phyloP scores from a whole-genome alignment of 306 rosid species.

The Astragalus glycyphyllos region DNA sequence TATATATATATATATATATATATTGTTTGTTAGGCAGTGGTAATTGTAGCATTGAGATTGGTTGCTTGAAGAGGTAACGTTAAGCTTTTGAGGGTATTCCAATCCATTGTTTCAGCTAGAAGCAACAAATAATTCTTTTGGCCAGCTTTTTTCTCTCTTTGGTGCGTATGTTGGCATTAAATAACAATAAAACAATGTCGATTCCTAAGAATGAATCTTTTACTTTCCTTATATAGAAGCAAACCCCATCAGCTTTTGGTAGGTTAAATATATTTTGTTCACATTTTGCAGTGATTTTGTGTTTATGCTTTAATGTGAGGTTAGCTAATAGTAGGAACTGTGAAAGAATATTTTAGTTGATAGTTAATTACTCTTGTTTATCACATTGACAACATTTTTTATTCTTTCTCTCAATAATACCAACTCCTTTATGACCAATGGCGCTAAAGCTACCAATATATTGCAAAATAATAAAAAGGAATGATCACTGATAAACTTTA shows the following conservation, averaged over 20 bases:
- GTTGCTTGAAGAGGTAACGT: conserved; percentile 74
- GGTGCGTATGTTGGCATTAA: conserved; percentile 38
- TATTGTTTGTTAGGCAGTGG: conserved; percentile 39
- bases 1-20: too few relatives aligned
- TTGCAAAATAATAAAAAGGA: neutral
- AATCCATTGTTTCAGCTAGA: conserved; percentile 86
- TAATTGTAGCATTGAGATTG: conserved; percentile 55
- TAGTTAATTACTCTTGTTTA: conserved; percentile 24
- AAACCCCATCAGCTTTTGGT: conserved; percentile 53
- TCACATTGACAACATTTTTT: conserved; percentile 40
- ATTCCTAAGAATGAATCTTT: conserved; percentile 62
- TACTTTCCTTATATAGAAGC: conserved; percentile 72
- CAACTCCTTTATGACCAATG: conserved; percentile 34
- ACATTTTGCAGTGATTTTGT: conserved; percentile 28
- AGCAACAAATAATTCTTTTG: conserved; percentile 72
- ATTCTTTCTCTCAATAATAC: conserved; percentile 38
- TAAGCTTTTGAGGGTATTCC: conserved; percentile 60
- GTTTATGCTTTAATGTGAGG: conserved; percentile 24
- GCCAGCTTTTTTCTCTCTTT: conserved; percentile 50
- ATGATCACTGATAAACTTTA: neutral
- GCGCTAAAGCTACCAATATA: neutral
- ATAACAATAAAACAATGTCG: conserved; percentile 36
- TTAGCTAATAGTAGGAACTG: conserved; percentile 12
- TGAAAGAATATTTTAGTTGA: conserved; percentile 8
- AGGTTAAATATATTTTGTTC: conserved; percentile 37